Evolutionary conservation across 129 eudicot genomes (phyloP).

Genomic region (Tagetes patula): DNA sequence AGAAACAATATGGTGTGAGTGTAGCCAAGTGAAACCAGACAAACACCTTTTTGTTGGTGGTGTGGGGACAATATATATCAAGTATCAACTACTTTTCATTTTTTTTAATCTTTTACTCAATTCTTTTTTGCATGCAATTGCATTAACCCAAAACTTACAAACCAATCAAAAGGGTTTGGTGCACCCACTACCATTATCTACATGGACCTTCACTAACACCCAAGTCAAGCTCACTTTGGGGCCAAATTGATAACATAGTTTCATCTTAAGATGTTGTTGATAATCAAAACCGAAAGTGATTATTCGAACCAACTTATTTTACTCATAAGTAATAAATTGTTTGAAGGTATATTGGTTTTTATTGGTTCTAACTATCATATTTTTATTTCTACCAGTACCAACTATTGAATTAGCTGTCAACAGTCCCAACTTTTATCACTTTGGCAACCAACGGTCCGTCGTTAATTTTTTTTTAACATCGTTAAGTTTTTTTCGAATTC

Average conservation of each 20-base stretch:
- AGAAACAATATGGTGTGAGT: background rate
- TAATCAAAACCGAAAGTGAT: background rate
- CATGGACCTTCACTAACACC: background rate
- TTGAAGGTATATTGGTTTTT: no score
- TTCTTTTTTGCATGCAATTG: constrained; percentile 19
- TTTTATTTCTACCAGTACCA: no score
- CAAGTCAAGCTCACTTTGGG: background rate
- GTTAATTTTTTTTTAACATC: background rate
- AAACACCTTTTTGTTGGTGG: constrained; percentile 2
- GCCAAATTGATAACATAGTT: background rate
- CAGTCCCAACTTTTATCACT: no score
- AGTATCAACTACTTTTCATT: background rate
- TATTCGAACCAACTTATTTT: background rate
- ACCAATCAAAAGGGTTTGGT: constrained; percentile 33
- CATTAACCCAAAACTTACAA: constrained; percentile 24
- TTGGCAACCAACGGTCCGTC: no score
- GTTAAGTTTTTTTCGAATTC: background rate
- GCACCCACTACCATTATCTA: constrained; percentile 27
- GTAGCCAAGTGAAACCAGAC: background rate
- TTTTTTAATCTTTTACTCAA: background rate
- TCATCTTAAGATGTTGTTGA: background rate
- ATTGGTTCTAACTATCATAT: no score
- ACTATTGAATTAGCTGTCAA: no score
- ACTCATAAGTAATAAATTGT: background rate
- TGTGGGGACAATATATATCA: background rate